A percentile compares a stretch with the other conserved stretches of the same genome.
Evolutionary conservation across 2,329 filamentous ascomycete species (phyloP).

Genomic region (Aquanectria penicillioides): DNA sequence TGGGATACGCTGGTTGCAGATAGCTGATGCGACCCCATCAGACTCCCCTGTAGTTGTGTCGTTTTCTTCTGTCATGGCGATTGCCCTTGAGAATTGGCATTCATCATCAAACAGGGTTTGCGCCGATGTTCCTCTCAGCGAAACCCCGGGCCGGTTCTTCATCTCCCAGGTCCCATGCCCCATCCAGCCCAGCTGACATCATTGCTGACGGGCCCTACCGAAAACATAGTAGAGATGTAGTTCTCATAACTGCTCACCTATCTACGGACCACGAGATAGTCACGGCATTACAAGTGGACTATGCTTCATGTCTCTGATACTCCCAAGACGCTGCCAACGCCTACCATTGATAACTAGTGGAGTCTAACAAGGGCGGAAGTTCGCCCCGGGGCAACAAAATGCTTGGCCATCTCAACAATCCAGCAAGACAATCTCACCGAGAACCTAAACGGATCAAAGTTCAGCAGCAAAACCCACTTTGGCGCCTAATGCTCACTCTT

Average conservation of each 20-base stretch:
- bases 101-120: constrained; percentile 20
- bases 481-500: constrained; percentile 18
- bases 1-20: constrained; percentile 26
- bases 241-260: no score
- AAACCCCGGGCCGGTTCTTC: background rate
- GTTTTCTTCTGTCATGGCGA: constrained; percentile 18
- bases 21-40: constrained; percentile 17
- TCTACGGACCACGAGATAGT: background rate
- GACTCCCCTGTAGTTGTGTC: constrained; percentile 5
- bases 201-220: no score
- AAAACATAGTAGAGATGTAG: no score
- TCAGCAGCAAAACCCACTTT: constrained; percentile 27
- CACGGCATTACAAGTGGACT: no score
- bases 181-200: constrained; percentile 10
- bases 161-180: background rate
- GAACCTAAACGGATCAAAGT: constrained; percentile 36
- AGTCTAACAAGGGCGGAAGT: background rate
- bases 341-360: background rate
- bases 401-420: constrained; percentile 27
- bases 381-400: constrained; percentile 8
- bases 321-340: background rate
- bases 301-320: no score
- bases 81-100: constrained; percentile 22
- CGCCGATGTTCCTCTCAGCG: constrained; percentile 10
- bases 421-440: constrained; percentile 24